Base-by-base conservation (phyloP, 441 rosid species). In the Macaranga tanarius region DNA sequence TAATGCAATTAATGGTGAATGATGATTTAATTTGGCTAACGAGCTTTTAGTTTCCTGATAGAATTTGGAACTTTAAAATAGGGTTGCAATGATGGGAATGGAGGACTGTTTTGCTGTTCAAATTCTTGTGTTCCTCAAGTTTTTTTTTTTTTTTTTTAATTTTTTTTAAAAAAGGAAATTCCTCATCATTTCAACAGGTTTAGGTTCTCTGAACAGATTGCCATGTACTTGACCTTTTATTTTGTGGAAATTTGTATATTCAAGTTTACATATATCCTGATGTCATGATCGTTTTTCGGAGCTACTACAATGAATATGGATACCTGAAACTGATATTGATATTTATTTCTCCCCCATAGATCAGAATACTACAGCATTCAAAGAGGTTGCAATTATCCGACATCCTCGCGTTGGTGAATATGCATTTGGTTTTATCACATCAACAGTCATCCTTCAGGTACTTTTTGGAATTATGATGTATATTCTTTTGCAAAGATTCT, bases 321-420 rank as follows among this genome's bases (percentile, higher is more conserved):
- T 58, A 47, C 52, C 69, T 69, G 68, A 57, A 73, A 65, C 44
- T 58, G 40, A 75, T 47, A 34, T 67, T 26, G 65, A 50, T 66
- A 26, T 50, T 42, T 42, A 54, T 51, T 34, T 70, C 12, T 34
- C 75, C 44, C 66, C 65, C 75, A 38, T 82, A 93, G 97, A 89
- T 82, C 97, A 94, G 82, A 94, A 92, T 65, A 92, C 97, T 2
- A 85, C 90, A 72, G 95, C 98, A 54, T 90, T 94, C 73, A 92
- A 94, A 80, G 98, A 94, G 85, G 98, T 92, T 48, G 98, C 98
- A 26, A 94, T 94, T 40, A 92, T 94, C 51, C 80, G 90, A 28
- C 98, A 94, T 77, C 98, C 98, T 65, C 96, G 97, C 64, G 72
- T 89, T 76, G 98, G 97, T 40, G 98, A 93, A 89, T 93, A 92